Conservation (phyloP, 306 rosid species). For the Vigna reflexopilosa region DNA sequence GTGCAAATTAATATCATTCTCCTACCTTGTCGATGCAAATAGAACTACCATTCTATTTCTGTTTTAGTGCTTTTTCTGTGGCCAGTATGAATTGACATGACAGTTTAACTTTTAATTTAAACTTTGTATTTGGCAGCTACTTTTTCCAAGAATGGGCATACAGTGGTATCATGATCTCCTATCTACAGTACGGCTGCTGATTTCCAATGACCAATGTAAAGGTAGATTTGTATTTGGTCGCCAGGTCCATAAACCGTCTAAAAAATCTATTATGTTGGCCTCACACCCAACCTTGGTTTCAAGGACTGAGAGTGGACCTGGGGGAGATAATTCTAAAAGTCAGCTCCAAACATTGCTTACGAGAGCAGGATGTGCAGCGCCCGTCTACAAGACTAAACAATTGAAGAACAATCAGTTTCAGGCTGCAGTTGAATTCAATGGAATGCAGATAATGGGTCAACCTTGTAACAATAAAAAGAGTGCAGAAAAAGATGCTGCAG, state of each 20-base stretch:
- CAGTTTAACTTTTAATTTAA: slow-evolving; percentile 15
- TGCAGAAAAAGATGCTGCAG: slow-evolving; percentile 97
- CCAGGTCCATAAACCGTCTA: slow-evolving; percentile 61
- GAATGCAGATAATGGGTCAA: slow-evolving; percentile 81
- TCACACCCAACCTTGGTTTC: slow-evolving; percentile 64
- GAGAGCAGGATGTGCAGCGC: slow-evolving; percentile 86
- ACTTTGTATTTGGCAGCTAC: slow-evolving; percentile 61
- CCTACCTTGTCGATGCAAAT: slow-evolving; percentile 22
- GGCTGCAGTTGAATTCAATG: slow-evolving; percentile 77
- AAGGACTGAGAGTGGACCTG: slow-evolving; percentile 96
- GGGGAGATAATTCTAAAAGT: slow-evolving; percentile 96
- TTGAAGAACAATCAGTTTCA: slow-evolving; percentile 70
- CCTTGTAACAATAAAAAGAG: slow-evolving; percentile 89
- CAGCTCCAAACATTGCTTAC: slow-evolving; percentile 93
- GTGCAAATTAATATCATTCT: slow-evolving; percentile 49
- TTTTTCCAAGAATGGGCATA: slow-evolving; percentile 72
- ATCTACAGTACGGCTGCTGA: slow-evolving; percentile 76
- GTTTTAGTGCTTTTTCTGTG: slow-evolving; percentile 26
- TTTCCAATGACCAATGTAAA: slow-evolving; percentile 64
- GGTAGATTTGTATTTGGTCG: slow-evolving; percentile 81
- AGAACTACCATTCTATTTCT: slow-evolving; percentile 32
- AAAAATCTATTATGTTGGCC: slow-evolving; percentile 44
- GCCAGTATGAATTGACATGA: background rate
- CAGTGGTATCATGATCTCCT: slow-evolving; percentile 71
- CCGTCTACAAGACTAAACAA: slow-evolving; percentile 74